Conservation (phyloP, 176 grass and related monocot genomes). For the Oryza glaberrima region DNA sequence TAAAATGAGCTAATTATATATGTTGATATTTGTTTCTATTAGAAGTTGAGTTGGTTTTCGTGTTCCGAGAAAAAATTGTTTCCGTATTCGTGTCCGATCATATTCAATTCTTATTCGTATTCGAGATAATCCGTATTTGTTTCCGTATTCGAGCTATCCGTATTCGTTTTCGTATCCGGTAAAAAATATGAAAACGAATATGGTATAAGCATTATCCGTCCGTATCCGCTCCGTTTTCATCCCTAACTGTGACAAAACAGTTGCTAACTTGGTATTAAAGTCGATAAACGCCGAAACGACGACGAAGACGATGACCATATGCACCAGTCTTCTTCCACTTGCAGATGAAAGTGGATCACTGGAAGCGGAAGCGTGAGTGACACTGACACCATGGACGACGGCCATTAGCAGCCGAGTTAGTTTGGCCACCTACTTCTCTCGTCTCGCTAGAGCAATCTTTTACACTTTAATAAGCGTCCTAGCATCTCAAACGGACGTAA, state of each 20-base stretch:
- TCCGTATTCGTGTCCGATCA: too few species aligned
- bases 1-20: too few species aligned
- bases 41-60: too few species aligned
- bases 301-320: neutral
- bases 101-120: too few species aligned
- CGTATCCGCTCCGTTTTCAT: too few species aligned
- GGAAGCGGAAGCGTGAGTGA: neutral
- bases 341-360: constrained; percentile 1
- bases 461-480: neutral
- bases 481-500: neutral
- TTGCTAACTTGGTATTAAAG: neutral
- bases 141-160: too few species aligned
- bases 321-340: neutral
- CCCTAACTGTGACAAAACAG: neutral
- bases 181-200: too few species aligned
- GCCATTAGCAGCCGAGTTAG: constrained; percentile 30
- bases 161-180: too few species aligned
- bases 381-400: constrained; percentile 29
- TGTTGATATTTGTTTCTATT: too few species aligned
- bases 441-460: neutral
- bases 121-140: too few species aligned
- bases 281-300: neutral
- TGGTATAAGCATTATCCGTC: too few species aligned
- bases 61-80: too few species aligned
- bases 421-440: constrained; percentile 37